phyloP scores from a whole-genome alignment of 2,329 filamentous ascomycete genomes.

The Aspergillus aculeatinus region DNA sequence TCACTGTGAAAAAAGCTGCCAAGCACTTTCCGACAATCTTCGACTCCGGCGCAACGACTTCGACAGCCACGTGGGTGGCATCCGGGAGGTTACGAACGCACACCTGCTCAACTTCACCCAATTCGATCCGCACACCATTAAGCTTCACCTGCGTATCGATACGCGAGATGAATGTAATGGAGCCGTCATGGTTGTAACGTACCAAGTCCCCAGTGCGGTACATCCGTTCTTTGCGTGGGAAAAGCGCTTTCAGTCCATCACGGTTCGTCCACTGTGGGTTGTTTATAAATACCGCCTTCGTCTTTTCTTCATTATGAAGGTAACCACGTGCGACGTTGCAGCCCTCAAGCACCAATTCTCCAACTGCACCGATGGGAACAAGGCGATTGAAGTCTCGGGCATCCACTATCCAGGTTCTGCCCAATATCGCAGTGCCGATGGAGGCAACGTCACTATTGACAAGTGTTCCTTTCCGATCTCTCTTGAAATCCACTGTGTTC shows the following conservation, averaged over 20 bases:
- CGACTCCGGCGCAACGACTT: constrained; percentile 38
- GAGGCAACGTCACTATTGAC: constrained; percentile 30
- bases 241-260: constrained; percentile 19
- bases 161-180: constrained; percentile 34
- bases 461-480: constrained; percentile 30
- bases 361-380: constrained; percentile 46
- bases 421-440: constrained; percentile 38
- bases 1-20: constrained; percentile 36
- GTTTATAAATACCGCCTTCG: constrained; percentile 35
- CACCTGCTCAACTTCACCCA: constrained; percentile 49
- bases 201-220: constrained; percentile 42
- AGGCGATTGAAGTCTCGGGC: constrained; percentile 37
- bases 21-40: constrained; percentile 32
- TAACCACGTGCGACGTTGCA: constrained; percentile 49
- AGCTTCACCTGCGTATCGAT: constrained; percentile 41
- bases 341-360: constrained; percentile 50
- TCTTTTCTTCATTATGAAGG: constrained; percentile 38
- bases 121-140: constrained; percentile 47
- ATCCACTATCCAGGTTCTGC: constrained; percentile 43
- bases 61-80: constrained; percentile 44
- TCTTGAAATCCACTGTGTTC: constrained; percentile 33
- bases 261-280: constrained; percentile 33
- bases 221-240: constrained; percentile 31
- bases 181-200: constrained; percentile 36
- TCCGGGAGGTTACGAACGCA: constrained; percentile 37